A percentile compares a stretch with the other conserved stretches of the same genome.
Conservation (phyloP, 2,329 filamentous ascomycete genomes). For the Penicillium verrucosum region DNA sequence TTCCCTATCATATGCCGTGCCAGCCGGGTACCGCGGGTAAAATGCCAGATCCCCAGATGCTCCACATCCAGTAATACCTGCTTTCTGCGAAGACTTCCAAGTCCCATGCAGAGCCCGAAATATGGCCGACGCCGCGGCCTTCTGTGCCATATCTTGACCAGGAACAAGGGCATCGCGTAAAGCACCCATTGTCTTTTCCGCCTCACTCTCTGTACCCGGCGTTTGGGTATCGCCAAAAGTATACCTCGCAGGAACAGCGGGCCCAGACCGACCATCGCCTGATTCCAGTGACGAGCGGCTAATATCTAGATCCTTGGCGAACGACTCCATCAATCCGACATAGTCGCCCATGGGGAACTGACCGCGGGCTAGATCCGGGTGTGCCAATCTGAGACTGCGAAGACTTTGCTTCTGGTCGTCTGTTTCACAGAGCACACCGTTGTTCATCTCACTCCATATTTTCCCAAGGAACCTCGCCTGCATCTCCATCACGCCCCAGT, state of each 20-base stretch:
- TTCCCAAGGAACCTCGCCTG: conserved; percentile 67
- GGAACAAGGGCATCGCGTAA: conserved; percentile 33
- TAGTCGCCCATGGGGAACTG: conserved; percentile 88
- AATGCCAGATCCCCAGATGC: conserved; percentile 62
- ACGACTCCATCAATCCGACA: conserved; percentile 69
- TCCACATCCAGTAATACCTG: conserved; percentile 49
- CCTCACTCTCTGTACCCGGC: conserved; percentile 19
- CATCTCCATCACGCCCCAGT: conserved; percentile 86
- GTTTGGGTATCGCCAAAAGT: conserved; percentile 27
- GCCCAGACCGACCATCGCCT: conserved; percentile 35
- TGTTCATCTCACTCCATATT: conserved; percentile 50
- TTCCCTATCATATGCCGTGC: conserved; percentile 32
- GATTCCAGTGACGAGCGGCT: conserved; percentile 37
- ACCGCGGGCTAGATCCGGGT: conserved; percentile 36
- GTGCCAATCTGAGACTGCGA: conserved; percentile 20
- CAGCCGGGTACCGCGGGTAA: conserved; percentile 58
- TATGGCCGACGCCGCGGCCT: conserved; percentile 62
- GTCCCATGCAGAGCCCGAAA: conserved; percentile 68
- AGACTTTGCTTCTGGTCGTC: conserved; percentile 24
- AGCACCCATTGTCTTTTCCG: conserved; percentile 50
- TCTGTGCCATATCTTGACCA: conserved; percentile 43
- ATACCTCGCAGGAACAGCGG: conserved; percentile 57
- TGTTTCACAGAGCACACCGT: conserved; percentile 20
- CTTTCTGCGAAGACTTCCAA: conserved; percentile 58
- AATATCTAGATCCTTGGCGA: conserved; percentile 59